A percentile compares a stretch with the other conserved stretches of the same genome.
These are phyloP conservation scores for Trichoderma asperellum DNA, from an alignment of 2,329 filamentous ascomycete genomes.

Conservation along the genomic window DNA sequence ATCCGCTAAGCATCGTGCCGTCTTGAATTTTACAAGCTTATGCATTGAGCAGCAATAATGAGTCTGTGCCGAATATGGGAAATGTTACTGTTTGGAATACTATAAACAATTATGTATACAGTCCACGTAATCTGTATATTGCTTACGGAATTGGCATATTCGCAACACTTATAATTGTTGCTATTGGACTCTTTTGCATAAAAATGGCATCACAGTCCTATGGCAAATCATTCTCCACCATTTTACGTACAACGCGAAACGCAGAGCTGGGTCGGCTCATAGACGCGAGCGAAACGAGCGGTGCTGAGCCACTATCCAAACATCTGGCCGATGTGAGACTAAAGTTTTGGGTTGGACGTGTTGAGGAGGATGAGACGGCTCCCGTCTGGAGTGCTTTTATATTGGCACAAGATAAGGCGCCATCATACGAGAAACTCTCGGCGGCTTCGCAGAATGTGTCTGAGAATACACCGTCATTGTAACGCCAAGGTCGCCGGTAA, in stretches of 20 bases:
- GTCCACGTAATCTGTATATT: neutral
- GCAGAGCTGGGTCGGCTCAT: neutral
- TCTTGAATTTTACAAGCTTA: no score
- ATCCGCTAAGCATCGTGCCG: no score
- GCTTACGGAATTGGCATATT: constrained; percentile 11
- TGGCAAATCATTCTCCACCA: neutral
- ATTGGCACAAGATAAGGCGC: neutral
- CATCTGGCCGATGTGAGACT: neutral
- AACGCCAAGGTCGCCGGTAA: neutral
- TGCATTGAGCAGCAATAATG: no score
- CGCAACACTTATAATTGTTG: neutral
- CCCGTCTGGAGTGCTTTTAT: neutral
- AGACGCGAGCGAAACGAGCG: neutral
- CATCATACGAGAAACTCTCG: neutral
- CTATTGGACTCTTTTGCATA: neutral
- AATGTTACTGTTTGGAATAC: neutral
- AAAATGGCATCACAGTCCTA: neutral
- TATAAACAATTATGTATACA: neutral
- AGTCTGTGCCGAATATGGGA: neutral
- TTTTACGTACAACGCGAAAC: neutral
- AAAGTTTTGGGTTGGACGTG: neutral
- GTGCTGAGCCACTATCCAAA: neutral
- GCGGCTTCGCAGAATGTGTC: neutral
- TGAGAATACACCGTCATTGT: neutral
- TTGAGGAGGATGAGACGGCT: neutral